Conservation (phyloP, 345 rosid species). For the Raphanus sativus region DNA sequence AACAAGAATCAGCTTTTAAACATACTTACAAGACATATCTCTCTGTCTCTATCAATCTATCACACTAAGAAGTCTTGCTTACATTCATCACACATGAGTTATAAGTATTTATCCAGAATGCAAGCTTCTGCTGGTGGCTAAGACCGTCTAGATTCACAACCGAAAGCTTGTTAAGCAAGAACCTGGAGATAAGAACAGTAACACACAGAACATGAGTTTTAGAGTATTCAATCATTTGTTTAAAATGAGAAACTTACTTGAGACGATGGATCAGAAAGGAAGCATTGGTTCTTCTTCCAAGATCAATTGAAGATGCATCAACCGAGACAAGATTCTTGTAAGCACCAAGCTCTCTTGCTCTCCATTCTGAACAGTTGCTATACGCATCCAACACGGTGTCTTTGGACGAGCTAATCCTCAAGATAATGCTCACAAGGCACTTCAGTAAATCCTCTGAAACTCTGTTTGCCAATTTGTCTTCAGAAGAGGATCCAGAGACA, state of each 20-base stretch:
- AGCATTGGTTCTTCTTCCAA: constrained; percentile 52
- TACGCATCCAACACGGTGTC: constrained; percentile 62
- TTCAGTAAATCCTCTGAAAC: constrained; percentile 71
- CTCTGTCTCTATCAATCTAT: no score
- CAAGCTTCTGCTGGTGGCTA: constrained; percentile 90
- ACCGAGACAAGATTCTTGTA: constrained; percentile 57
- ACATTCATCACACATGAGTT: constrained; percentile 90
- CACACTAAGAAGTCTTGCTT: constrained; percentile 30
- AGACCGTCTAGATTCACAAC: constrained; percentile 63
- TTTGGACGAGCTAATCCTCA: constrained; percentile 63
- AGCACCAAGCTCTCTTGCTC: constrained; percentile 58
- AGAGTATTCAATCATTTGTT: not conserved
- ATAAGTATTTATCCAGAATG: constrained; percentile 92
- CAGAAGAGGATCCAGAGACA: constrained; percentile 43
- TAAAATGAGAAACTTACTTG: constrained; percentile 50
- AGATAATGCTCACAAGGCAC: constrained; percentile 64
- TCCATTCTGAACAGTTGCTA: constrained; percentile 42
- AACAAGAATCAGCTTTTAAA: not conserved
- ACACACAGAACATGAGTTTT: constrained; percentile 17
- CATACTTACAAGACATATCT: not conserved
- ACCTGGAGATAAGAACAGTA: constrained; percentile 45
- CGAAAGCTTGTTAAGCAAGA: constrained; percentile 70
- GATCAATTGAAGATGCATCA: constrained; percentile 62
- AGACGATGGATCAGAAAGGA: constrained; percentile 65
- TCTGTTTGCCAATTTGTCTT: constrained; percentile 59